These are phyloP conservation scores for Gymnopilus dilepis DNA, from an alignment of 768 basidiomycete genomes.

Conservation along the genomic window DNA sequence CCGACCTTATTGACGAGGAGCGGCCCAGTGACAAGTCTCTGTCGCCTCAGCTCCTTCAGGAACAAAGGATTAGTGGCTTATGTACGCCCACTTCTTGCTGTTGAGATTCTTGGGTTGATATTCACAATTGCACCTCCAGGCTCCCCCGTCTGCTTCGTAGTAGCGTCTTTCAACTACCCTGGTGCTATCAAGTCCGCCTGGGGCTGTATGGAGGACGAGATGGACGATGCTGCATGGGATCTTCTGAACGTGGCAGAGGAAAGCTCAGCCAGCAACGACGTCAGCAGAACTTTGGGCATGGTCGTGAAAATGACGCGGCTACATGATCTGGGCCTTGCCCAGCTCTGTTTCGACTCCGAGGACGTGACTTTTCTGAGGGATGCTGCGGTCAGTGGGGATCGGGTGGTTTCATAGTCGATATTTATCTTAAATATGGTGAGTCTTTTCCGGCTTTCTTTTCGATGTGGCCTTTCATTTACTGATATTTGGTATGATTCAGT, in stretches of 20 bases:
- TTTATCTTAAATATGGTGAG: not conserved
- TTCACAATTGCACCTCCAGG: slow-evolving; percentile 44
- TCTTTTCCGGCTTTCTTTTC: not conserved
- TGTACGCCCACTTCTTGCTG: slow-evolving; percentile 51
- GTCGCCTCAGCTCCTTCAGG: slow-evolving; percentile 38
- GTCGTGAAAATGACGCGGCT: slow-evolving; percentile 79
- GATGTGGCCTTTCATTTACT: not conserved
- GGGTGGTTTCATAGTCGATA: not conserved
- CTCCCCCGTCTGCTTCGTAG: slow-evolving; percentile 77
- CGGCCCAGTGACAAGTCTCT: slow-evolving; percentile 20
- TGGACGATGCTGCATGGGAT: slow-evolving; percentile 70
- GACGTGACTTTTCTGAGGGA: slow-evolving; percentile 17
- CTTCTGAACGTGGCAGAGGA: slow-evolving; percentile 53
- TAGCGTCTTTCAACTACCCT: slow-evolving; percentile 71
- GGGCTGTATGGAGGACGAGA: slow-evolving; percentile 71
- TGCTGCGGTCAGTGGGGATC: not conserved
- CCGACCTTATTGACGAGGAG: slow-evolving; percentile 45
- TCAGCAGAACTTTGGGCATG: slow-evolving; percentile 55
- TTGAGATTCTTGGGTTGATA: slow-evolving; percentile 5
- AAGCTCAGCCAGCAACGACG: slow-evolving; percentile 39
- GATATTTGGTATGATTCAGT: not conserved
- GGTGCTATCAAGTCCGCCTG: slow-evolving; percentile 67
- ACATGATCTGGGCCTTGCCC: slow-evolving; percentile 73
- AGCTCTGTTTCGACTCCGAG: slow-evolving; percentile 55
- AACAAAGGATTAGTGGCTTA: slow-evolving; percentile 78